Conservation (phyloP, 1,139 yeast species). For the Saccharomyces pastorianus region DNA sequence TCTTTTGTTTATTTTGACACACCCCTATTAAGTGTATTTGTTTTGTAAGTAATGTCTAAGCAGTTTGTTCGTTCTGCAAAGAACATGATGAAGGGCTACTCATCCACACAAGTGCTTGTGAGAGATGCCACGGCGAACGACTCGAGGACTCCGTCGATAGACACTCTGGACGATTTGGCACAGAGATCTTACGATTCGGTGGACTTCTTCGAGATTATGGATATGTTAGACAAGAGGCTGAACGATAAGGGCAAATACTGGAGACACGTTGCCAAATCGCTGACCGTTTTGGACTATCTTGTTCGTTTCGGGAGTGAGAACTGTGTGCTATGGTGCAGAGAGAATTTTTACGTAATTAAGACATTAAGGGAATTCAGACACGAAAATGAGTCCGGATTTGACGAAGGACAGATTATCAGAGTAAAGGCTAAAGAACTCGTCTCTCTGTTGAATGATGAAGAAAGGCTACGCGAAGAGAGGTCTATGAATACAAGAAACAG, state of each 20-base stretch:
- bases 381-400: constrained; percentile 63
- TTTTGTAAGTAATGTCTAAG: constrained; percentile 45
- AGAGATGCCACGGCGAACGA: constrained; percentile 93
- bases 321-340: constrained; percentile 90
- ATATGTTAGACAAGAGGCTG: constrained; percentile 85
- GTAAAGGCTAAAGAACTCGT: constrained; percentile 91
- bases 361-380: constrained; percentile 87
- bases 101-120: constrained; percentile 77
- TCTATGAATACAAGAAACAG: constrained; percentile 35
- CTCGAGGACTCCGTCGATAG: constrained; percentile 72
- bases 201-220: constrained; percentile 87
- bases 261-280: constrained; percentile 91
- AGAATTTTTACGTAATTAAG: constrained; percentile 80
- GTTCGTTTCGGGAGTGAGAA: constrained; percentile 85
- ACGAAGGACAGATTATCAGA: constrained; percentile 85
- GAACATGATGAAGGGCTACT: constrained; percentile 89
- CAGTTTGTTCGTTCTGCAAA: constrained; percentile 77
- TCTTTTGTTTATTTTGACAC: not conserved
- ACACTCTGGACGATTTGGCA: constrained; percentile 80
- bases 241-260: constrained; percentile 97
- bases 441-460: constrained; percentile 70
- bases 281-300: constrained; percentile 80
- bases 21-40: not conserved
- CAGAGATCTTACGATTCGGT: constrained; percentile 62
- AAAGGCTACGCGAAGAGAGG: constrained; percentile 70